Base-by-base conservation (phyloP, 1,284 basidiomycete genomes). In the Marasmius oreades region DNA sequence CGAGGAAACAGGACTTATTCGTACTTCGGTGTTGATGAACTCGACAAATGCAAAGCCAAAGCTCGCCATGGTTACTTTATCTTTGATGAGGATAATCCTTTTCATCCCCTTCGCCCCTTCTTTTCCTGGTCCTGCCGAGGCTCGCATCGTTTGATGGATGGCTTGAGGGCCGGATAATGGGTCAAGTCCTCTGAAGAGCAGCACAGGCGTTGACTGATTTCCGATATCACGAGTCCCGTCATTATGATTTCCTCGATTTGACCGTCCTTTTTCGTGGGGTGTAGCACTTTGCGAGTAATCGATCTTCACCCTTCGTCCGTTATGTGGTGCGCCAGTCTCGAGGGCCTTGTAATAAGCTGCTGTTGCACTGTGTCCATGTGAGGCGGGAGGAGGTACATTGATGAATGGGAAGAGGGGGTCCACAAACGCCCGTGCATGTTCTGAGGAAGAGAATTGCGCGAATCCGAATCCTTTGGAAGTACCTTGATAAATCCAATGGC, bases 151-250 rank as follows among this genome's bases (percentile, higher is more conserved):
- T 66, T 88, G 87, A 16, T 88, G 82, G 46, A 95, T 92, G 18
- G 92, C 92, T 65, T 91, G 88, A 24, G 86, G 88, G 4, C 89
- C 88, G 22, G 92, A 93, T n/a, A 90, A 77, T 12, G 87, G 84
- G 67, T 96, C 93, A 37, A 98, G 77, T 8, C 92, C 92, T 42
- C 95, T 85, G 64, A 98, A 86, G 33, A 98, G 79, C 7, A 98
- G 75, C 5, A 96, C 85, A 44, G 91, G 79, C n/a, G 79, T 79
- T 65, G 86, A 88, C 2, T 85, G 73, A 59, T 88, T 91, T 59
- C 92, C 95, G 66, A 98, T 95, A 73, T 98, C 95, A 51, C 93
- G 81, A 57, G 92, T 96, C 1, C 95, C 95, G 66, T 98, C 95
- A 67, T 96, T 96, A 63, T 77, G 68, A 62, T 85, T 85, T 56